Base-by-base conservation (phyloP, 495 filamentous ascomycete genomes). In the Penicillium canescens region DNA sequence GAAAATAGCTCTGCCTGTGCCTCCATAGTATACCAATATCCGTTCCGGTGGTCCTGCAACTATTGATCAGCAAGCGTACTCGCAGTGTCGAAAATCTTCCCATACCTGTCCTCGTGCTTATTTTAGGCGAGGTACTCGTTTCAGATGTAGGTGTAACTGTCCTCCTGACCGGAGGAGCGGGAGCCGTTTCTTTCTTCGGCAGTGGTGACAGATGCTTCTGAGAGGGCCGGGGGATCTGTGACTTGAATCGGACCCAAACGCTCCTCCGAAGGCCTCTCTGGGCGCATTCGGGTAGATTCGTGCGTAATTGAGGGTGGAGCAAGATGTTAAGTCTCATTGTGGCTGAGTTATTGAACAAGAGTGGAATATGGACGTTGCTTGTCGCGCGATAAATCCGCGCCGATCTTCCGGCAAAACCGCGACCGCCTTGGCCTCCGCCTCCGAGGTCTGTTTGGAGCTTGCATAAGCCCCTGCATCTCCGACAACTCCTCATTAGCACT, bases 11-110 rank as follows among this genome's bases (percentile, higher is more conserved):
- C 80, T 77, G 14, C 75, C 77, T 7, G 82, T 86, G 55, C 89
- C 88, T 37, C 84, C 85, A 77, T 90, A 82, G 60, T 88, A 92
- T 54, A 93, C 77, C 51, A 89, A 73, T 9, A 92, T 73, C 12
- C 74, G 74, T 59, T 90, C 87, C 44, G 75, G 75, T 24, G 71
- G 71, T 1, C 67, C 73, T 76, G 43, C 1, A 23, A 21, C 13
- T 34, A 6, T 16, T 41, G 36, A 39, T 67, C 43, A 71, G 60
- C 50, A 56, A 35, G 21, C 31, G 6, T 28, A 18, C 18, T n/a
- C 13, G 18, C 13, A 11, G 1, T 8, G 34, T 43, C 23, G n/a
- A 18, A 21, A 18, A 21, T 12, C 36, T 31, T 42, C 5, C n/a
- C 45, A 14, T 65, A 75, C 74, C 75, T 68, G 55, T 62, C 56